Evolutionary conservation across 2,329 filamentous ascomycete species (phyloP), one percentile per base, ranked within the genome.

Genomic region (Pseudogymnoascus sp.): DNA sequence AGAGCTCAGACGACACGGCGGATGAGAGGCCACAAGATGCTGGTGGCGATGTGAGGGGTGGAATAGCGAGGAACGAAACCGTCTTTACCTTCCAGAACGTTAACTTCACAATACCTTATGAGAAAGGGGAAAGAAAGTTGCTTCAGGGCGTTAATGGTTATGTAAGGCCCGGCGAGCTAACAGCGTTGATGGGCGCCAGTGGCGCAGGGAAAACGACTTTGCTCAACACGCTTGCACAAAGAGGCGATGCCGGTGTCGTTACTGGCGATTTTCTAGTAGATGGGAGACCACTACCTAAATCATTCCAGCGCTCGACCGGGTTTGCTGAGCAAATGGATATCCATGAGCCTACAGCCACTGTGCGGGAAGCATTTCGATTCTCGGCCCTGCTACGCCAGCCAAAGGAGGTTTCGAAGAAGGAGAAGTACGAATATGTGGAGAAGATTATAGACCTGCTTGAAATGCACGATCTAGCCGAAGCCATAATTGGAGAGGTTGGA

Each of bases 401-500:
- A 0, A 80, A 75, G 61, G 77, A 80, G 56, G 82, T 81, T 0
- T 79, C 83, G 0, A 77, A 76, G 4, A 73, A 77, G 10, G 84
- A 90, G 64, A 90, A 90, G 72, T 82, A 87, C 59, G 83, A 80
- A 0, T 89, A 89, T 65, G 86, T 84, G 63, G 86, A 90, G 70
- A 85, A 81, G 6, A 83, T 90, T 56, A 85, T 88, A n/a, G 81
- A 86, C 59, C 76, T 90, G 0, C 75, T 90, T 0, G 87, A 90
- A 69, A 86, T 90, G 81, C 77, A 81, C 67, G 85, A 90, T 63
- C 95, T 93, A 69, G 91, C 91, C 14, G 91, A 96, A 73, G 91
- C 92, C 14, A 81, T 96, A 53, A 90, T 96, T 61, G 92, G 92
- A 80, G 87, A 93, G 37, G 89, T 89, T 2, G 91, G 91, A 65